phyloP scores from a whole-genome alignment of 2,329 filamentous ascomycete genomes.

The Verticillium isaacii region DNA sequence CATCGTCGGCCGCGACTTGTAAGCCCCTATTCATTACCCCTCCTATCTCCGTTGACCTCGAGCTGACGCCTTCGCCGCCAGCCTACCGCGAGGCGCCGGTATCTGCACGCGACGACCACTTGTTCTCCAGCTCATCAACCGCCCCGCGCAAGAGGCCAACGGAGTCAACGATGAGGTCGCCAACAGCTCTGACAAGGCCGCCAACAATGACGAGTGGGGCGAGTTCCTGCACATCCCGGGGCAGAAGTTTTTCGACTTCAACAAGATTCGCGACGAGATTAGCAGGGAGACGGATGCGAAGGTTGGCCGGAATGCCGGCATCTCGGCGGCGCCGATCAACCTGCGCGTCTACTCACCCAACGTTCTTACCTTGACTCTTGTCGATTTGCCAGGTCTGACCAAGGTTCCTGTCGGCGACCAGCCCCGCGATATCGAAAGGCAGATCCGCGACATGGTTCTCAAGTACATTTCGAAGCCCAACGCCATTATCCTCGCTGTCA shows the following conservation, averaged over 20 bases:
- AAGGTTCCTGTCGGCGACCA: slow-evolving; percentile 97
- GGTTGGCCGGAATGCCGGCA: slow-evolving; percentile 92
- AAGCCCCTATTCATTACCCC: slow-evolving; percentile 35
- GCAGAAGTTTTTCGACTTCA: slow-evolving; percentile 97
- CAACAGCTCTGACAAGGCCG: slow-evolving; percentile 72
- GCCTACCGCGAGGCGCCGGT: slow-evolving; percentile 92
- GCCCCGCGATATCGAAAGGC: slow-evolving; percentile 90
- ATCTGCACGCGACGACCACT: slow-evolving; percentile 96
- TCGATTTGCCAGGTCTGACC: slow-evolving; percentile 93
- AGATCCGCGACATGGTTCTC: slow-evolving; percentile 96
- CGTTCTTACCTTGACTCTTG: slow-evolving; percentile 91
- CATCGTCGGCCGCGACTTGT: slow-evolving; percentile 98
- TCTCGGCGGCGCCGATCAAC: slow-evolving; percentile 96
- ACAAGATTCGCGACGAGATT: slow-evolving; percentile 97
- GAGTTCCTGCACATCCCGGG: slow-evolving; percentile 97
- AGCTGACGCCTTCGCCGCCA: slow-evolving; percentile 35
- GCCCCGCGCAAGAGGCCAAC: slow-evolving; percentile 64
- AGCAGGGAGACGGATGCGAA: slow-evolving; percentile 94
- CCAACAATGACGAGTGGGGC: slow-evolving; percentile 95
- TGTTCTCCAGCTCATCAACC: slow-evolving; percentile 97
- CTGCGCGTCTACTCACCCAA: slow-evolving; percentile 97
- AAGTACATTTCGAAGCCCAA: slow-evolving; percentile 99
- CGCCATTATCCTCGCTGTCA: slow-evolving; percentile 95
- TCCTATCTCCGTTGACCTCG: slow-evolving; percentile 6
- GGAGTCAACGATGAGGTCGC: slow-evolving; percentile 65